Evolutionary conservation across 345 rosid genomes (phyloP).

Genomic region (Corchorus olitorius): DNA sequence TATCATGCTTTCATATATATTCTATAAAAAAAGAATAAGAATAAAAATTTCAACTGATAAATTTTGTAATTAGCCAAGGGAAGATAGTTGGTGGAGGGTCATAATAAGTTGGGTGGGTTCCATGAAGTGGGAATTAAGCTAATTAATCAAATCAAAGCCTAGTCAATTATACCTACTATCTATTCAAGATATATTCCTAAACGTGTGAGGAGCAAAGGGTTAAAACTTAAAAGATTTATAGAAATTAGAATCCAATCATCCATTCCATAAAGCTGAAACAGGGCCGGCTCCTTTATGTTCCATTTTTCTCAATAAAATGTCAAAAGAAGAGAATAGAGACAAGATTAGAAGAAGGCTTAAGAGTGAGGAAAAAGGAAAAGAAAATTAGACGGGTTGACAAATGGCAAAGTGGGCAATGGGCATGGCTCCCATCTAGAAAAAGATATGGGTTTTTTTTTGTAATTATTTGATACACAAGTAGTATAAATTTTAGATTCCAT

Average conservation of each 20-base stretch:
- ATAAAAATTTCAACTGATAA: not conserved
- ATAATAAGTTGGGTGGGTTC: not conserved
- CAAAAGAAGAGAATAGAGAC: not conserved
- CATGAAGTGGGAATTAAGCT: slow-evolving; percentile 1
- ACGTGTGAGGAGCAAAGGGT: not conserved
- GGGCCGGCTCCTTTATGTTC: not conserved
- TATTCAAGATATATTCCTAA: not conserved
- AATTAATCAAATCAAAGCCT: slow-evolving; percentile 5
- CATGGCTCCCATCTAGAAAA: not conserved
- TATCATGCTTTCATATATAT: not conserved
- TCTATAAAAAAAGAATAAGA: not conserved
- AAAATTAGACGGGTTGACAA: not conserved
- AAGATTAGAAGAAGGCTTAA: not conserved
- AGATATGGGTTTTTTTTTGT: too few relatives aligned
- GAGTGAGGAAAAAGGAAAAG: not conserved
- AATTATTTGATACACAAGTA: too few relatives aligned
- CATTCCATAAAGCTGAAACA: not conserved
- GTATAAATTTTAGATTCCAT: too few relatives aligned
- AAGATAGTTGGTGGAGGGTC: slow-evolving; percentile 4
- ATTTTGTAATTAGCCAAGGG: not conserved
- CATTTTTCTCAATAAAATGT: not conserved
- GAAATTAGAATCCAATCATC: not conserved
- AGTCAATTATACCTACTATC: not conserved
- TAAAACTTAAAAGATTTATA: too few relatives aligned
- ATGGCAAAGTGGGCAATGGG: not conserved